A percentile compares a stretch with the other conserved stretches of the same genome.
Evolutionary conservation across 805 yeast species (phyloP).

Genomic region (Sungouiella thailandica): DNA sequence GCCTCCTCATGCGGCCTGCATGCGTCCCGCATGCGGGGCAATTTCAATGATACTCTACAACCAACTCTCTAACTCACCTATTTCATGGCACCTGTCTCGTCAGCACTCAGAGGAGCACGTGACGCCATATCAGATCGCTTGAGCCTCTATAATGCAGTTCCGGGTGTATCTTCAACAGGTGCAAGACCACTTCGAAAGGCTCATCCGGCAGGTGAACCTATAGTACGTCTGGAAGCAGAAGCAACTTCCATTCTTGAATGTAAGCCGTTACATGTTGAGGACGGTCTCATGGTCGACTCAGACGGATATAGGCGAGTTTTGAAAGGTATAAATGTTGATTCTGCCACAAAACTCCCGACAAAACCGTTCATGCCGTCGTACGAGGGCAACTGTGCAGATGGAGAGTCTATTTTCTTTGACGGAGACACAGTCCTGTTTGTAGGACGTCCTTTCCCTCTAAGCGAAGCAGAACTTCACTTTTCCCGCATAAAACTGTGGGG

Average conservation of each 20-base stretch:
- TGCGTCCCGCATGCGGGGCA: too few species aligned
- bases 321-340: slow-evolving; percentile 80
- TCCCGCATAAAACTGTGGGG: slow-evolving; percentile 74
- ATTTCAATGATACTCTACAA: too few species aligned
- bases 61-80: too few species aligned
- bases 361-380: slow-evolving; percentile 46
- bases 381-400: slow-evolving; percentile 30
- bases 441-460: slow-evolving; percentile 74
- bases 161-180: slow-evolving; percentile 11
- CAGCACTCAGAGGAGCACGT: slow-evolving; percentile 21
- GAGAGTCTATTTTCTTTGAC: slow-evolving; percentile 49
- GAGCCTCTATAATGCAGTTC: slow-evolving; percentile 23
- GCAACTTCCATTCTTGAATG: slow-evolving; percentile 13
- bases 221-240: slow-evolving; percentile 5
- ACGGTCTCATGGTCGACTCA: slow-evolving; percentile 57
- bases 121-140: slow-evolving; percentile 29
- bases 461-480: slow-evolving; percentile 67
- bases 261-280: slow-evolving; percentile 29
- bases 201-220: too few species aligned
- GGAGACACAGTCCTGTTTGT: slow-evolving; percentile 80
- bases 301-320: slow-evolving; percentile 56
- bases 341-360: slow-evolving; percentile 65
- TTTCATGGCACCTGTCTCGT: too few species aligned
- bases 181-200: too few species aligned
- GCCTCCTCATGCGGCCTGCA: too few species aligned